Base-by-base conservation (phyloP, 306 rosid genomes). In the Luffa acutangula region DNA sequence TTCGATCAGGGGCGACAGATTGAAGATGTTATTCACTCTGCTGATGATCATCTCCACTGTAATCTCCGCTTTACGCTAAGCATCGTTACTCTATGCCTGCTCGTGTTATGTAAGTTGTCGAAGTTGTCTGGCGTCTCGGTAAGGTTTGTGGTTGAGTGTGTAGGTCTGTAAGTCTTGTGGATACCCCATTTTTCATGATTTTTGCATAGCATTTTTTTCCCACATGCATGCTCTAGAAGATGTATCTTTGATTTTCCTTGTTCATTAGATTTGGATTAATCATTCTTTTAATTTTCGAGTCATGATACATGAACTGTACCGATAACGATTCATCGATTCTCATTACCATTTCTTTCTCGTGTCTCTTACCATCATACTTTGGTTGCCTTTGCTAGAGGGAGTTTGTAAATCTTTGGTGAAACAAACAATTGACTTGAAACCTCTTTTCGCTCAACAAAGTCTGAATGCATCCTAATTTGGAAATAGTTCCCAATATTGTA, bases 161-260 rank as follows among this genome's bases (percentile, higher is more conserved):
- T 86, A 79, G 85, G 79, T 79, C 81, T 88, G 89, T 89, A 78
- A 85, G 88, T 80, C 15, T 85, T 88, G 93, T 93, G 85, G 87
- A 91, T 88, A 74, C 62, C 60, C 15, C 33, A 51, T 49, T 31
- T 15, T 74, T 48, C 62, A 74, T 83, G 80, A 79, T 82, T 81
- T 62, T 73, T 88, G 80, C 80, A 76, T 56, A 85, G 85, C 81
- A 83, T 88, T 88, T 83, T 89, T 73, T 49, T 17, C 62, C 62
- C 7, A 74, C 31, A 51, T 74, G 59, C 39, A 88, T 84, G 87
- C 82, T 80, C 73, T 86, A 85, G 81, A 87, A 85, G 76, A 80
- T 45, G 79, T 43, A 64, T 82, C 84, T 69, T 12, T 10, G 36
- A 5, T 84, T 79, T 51, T 83, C 81, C 86, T 42, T 52, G 82